Conservation (phyloP, 2,329 filamentous ascomycete genomes). For the Penicillium sp. region DNA sequence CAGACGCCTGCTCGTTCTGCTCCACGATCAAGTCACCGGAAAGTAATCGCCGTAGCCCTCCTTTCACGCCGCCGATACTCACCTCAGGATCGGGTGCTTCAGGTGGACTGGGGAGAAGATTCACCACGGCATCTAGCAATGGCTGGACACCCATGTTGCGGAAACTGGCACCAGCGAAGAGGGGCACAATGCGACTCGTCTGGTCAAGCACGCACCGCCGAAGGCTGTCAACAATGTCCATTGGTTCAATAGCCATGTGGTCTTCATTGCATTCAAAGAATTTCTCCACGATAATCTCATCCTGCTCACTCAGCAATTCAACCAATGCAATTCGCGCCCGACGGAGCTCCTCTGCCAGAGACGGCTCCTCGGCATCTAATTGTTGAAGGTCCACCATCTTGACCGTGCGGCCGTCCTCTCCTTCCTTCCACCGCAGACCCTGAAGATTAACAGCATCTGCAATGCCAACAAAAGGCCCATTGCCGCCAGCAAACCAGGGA, state of each 20-base stretch:
- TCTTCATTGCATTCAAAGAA: conserved; percentile 76
- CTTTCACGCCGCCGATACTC: conserved; percentile 55
- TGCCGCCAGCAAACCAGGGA: conserved; percentile 76
- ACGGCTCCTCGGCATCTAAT: conserved; percentile 47
- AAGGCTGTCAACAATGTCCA: conserved; percentile 66
- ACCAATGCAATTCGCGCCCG: conserved; percentile 71
- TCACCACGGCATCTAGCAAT: conserved; percentile 78
- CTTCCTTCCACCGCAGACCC: conserved; percentile 67
- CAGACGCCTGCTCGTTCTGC: conserved; percentile 28
- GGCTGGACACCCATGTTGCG: conserved; percentile 91
- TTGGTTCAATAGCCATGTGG: conserved; percentile 59
- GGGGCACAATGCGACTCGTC: conserved; percentile 66
- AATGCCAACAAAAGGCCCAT: conserved; percentile 73
- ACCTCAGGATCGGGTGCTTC: conserved; percentile 78
- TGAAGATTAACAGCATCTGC: conserved; percentile 74
- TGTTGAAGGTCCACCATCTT: conserved; percentile 53
- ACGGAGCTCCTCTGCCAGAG: conserved; percentile 62
- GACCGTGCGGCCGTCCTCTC: conserved; percentile 60
- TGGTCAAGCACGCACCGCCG: conserved; percentile 65
- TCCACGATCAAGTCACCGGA: conserved; percentile 43
- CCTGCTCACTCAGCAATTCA: conserved; percentile 80
- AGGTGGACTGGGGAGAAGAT: conserved; percentile 76
- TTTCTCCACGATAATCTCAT: conserved; percentile 77
- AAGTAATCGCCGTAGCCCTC: conserved; percentile 50
- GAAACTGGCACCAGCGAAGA: conserved; percentile 90